Evolutionary conservation across 768 basidiomycete species (phyloP).

Genomic region (Mycena haematopus): DNA sequence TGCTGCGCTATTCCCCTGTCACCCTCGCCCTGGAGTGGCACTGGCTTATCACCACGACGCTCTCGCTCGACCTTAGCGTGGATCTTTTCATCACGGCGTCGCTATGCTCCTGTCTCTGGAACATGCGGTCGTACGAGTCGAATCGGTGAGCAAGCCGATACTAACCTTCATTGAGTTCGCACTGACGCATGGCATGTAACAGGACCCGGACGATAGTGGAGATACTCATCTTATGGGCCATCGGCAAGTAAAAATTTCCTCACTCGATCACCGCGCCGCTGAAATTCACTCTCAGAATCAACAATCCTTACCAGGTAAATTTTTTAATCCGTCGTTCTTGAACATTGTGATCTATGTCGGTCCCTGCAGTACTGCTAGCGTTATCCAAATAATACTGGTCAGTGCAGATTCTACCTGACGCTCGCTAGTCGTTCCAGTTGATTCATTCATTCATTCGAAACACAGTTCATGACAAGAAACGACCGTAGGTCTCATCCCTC

Average conservation of each 20-base stretch:
- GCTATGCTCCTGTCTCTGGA: slow-evolving; percentile 5
- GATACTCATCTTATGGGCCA: slow-evolving; percentile 2
- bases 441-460: no score
- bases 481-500: slow-evolving; percentile 2
- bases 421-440: background rate
- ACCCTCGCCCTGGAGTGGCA: background rate
- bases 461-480: slow-evolving; percentile 13
- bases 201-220: slow-evolving; percentile 6
- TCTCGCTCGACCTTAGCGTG: background rate
- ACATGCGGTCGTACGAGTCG: background rate
- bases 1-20: background rate
- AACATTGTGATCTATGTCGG: background rate
- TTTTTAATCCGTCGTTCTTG: background rate
- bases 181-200: background rate
- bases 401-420: background rate
- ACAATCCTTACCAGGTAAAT: background rate
- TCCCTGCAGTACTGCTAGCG: background rate
- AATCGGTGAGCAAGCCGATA: background rate
- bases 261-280: background rate
- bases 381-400: slow-evolving; percentile 16
- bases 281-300: background rate
- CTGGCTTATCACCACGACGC: slow-evolving; percentile 3
- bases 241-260: no score
- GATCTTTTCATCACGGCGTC: slow-evolving; percentile 9
- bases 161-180: background rate